A percentile compares a stretch with the other conserved stretches of the same genome.
These are phyloP conservation scores for Aspergillus japonicus DNA, from an alignment of 2,329 filamentous ascomycete genomes.

Conservation along the genomic window DNA sequence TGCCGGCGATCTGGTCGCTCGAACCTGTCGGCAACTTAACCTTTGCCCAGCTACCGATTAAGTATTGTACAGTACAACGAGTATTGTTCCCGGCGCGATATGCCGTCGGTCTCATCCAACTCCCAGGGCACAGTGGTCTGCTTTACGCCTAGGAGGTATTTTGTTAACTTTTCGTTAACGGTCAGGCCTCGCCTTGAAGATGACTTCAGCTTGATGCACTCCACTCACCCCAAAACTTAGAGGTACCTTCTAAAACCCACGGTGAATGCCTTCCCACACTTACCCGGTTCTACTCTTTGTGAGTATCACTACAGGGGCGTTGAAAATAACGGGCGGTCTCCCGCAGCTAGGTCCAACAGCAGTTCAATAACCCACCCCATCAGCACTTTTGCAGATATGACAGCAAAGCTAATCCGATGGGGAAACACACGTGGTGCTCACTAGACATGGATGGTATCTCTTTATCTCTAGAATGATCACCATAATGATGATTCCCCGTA, in stretches of 20 bases:
- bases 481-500: background rate
- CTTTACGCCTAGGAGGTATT: too few species aligned
- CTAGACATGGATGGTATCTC: constrained; percentile 8
- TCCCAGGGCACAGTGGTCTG: background rate
- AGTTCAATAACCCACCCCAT: constrained; percentile 4
- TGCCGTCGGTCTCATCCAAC: background rate
- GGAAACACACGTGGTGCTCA: constrained; percentile 20
- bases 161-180: too few species aligned
- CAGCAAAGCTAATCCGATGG: constrained; percentile 4
- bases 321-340: constrained; percentile 34
- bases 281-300: constrained; percentile 8
- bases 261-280: background rate
- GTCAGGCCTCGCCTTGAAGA: background rate
- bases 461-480: constrained; percentile 7
- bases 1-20: background rate
- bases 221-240: too few species aligned
- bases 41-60: background rate
- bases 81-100: background rate
- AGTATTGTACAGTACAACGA: background rate
- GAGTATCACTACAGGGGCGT: constrained; percentile 37
- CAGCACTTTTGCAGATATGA: background rate
- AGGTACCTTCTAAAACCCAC: background rate
- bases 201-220: background rate
- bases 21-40: background rate
- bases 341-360: constrained; percentile 30